Base-by-base conservation (phyloP, 2,329 filamentous ascomycete genomes). In the Emydomyces testavorans region DNA sequence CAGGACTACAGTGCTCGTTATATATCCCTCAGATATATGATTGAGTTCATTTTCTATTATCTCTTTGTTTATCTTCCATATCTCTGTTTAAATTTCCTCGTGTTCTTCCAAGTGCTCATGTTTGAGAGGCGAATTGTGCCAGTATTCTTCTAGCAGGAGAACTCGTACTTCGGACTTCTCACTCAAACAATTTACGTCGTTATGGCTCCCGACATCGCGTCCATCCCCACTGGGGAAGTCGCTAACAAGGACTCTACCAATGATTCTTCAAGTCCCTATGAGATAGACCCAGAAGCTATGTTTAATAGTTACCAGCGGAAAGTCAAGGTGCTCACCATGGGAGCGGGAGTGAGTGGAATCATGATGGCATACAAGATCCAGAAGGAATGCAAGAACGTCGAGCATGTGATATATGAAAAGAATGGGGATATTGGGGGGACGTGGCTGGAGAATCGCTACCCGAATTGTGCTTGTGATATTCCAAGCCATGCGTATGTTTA, bases 401-500 rank as follows among this genome's bases (percentile, higher is more conserved):
- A 65, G 7, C 50, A 65, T 60, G 36, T 54, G 15, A 48, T 54
- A 18, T 63, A 61, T 34, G 60, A 62, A 26, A 61, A 61, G 56
- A 66, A 66, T 38, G 52, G 59, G n/a, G 59, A 62, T 32, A 54
- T 66, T 44, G 64, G 63, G 4, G 64, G 62, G n/a, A 61, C 63
- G 26, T 66, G 64, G 64, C 55, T 58, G 8, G 61, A 63, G 28
- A 65, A 63, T 49, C 52, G 55, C 24, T 66, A 66, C 38, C 64
- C 64, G 2, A 63, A 63, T 2, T 67, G 63, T 51, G 68, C 66
- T 1, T 72, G 70, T 52, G 69, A 73, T 51, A 63, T 73, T 8
- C 70, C 70, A 0, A 63, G 60, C 26, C 70, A 71, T 52, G 66
- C 67, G 0, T 73, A 72, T 54, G 68, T 65, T 0, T 66, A 65